These are phyloP conservation scores for Penicillium vulpinum DNA, from an alignment of 2,329 filamentous ascomycete species.

Conservation along the genomic window DNA sequence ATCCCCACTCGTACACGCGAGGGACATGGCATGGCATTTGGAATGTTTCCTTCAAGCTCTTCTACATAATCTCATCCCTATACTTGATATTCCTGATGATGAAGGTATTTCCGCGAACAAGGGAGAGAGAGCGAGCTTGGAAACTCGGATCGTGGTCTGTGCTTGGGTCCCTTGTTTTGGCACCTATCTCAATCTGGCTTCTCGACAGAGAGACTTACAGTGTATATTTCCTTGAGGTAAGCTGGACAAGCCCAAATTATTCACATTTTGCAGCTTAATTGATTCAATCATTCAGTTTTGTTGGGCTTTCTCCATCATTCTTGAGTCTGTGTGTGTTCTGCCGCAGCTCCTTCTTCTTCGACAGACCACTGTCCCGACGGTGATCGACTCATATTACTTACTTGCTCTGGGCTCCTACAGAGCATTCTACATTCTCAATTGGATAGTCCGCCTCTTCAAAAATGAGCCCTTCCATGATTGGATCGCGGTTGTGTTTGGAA, in stretches of 20 bases:
- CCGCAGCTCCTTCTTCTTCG: constrained; percentile 89
- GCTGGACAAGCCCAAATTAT: constrained; percentile 1
- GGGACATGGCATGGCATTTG: constrained; percentile 14
- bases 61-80: constrained; percentile 79
- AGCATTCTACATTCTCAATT: constrained; percentile 86
- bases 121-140: constrained; percentile 91
- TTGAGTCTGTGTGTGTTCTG: constrained; percentile 87
- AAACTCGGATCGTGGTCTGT: constrained; percentile 75
- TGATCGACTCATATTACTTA: constrained; percentile 96
- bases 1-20: constrained; percentile 24
- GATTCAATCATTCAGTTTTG: constrained; percentile 58
- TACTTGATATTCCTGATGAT: constrained; percentile 90
- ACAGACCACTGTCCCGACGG: constrained; percentile 92
- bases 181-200: constrained; percentile 71
- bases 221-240: constrained; percentile 44
- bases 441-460: constrained; percentile 71
- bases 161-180: constrained; percentile 63
- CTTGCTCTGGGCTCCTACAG: constrained; percentile 84
- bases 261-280: neutral
- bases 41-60: constrained; percentile 73
- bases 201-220: constrained; percentile 57
- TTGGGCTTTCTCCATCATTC: constrained; percentile 86
- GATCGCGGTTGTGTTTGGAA: constrained; percentile 78
- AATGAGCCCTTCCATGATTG: constrained; percentile 63
- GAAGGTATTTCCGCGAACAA: constrained; percentile 78